Evolutionary conservation across 78 protist species (phyloP).

Genomic region (Salpingoeca rosetta): DNA sequence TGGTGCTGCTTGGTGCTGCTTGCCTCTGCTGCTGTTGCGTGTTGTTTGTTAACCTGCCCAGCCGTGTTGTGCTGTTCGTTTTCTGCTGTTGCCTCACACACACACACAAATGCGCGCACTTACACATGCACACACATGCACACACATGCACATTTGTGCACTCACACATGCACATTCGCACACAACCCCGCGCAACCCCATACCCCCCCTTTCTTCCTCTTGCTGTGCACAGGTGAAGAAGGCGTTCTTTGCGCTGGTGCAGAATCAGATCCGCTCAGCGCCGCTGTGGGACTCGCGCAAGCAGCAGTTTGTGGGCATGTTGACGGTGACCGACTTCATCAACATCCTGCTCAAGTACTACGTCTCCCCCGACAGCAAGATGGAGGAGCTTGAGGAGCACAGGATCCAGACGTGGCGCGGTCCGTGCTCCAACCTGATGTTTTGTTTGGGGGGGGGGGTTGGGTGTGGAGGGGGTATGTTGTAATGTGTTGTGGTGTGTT

Average conservation of each 20-base stretch:
- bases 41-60: no score
- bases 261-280: conserved; percentile 37
- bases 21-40: no score
- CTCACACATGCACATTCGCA: no score
- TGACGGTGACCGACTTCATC: conserved; percentile 57
- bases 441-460: no score
- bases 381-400: conserved; percentile 34
- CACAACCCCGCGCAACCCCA: neutral
- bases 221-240: neutral
- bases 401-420: conserved; percentile 44
- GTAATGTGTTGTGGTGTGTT: no score
- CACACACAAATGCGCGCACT: no score
- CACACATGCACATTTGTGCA: no score
- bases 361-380: neutral
- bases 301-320: conserved; percentile 36
- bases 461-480: no score
- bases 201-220: neutral
- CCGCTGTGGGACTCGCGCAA: conserved; percentile 38
- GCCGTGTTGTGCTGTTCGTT: no score
- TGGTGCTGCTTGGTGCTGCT: neutral
- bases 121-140: no score
- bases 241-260: conserved; percentile 44
- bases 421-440: no score
- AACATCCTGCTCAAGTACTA: conserved; percentile 34
- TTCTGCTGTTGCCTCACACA: no score